Evolutionary conservation across 2,329 filamentous ascomycete species (phyloP), one percentile per base, ranked within the genome.

Genomic region (Sclerotiophoma versabilis): DNA sequence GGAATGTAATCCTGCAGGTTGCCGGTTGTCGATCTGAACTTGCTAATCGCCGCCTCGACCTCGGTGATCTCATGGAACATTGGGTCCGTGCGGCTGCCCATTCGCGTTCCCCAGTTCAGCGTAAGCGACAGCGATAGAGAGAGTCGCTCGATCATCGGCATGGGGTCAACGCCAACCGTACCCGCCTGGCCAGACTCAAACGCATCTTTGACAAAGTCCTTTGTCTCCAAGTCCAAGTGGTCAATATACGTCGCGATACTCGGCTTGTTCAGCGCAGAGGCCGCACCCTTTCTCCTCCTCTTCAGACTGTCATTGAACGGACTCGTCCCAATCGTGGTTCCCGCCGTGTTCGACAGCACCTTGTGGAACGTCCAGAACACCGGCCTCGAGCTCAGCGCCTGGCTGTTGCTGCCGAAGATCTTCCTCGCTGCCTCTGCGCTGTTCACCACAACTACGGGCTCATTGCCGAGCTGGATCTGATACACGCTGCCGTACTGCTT

Each of bases 141-240:
- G 0, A 89, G 77, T 0, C 86, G 82, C 63, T 88, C 86, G 38
- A 89, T 87, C 82, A 87, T 86, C 0, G 86, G 84, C 84, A 88
- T 85, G 0, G 86, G 85, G 50, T 89, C 84, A 0, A 88, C 81
- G 0, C 83, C 78, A 1, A 74, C 74, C 1, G 73, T 72, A 0
- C 87, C 87, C 1, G 76, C 79, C 6, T 81, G 74, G 3, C 87
- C 86, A 56, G 87, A 83, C 17, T 80, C 77, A 52, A 84, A 77
- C 0, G 86, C 79, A 54, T 89, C 87, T 37, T 80, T 79, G 42
- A 89, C 76, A 47, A 89, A 89, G 46, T 85, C 83, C 17, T 82
- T 82, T 2, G 84, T 84, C 70, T 89, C 86, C 6, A 86, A 68
- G 43, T 89, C 85, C 1, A 89, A 75, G 60, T 87, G 84, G 0